Conservation (phyloP, 2,329 filamentous ascomycete species). For the Proliferodiscus dingleyae region DNA sequence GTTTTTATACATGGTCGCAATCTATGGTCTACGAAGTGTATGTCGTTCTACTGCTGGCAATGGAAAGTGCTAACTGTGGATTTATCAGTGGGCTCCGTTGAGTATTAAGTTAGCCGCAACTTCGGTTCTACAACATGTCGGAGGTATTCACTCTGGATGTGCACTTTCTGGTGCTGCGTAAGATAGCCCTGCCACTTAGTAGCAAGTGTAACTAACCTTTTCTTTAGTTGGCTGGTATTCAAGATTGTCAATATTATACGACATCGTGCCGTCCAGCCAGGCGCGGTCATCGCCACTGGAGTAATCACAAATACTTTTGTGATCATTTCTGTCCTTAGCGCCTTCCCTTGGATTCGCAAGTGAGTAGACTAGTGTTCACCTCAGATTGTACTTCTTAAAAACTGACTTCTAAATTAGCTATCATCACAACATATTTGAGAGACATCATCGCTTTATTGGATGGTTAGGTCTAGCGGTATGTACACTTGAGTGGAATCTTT, state of each 20-base stretch:
- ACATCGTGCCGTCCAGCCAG: slow-evolving; percentile 31
- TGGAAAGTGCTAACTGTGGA: slow-evolving; percentile 5
- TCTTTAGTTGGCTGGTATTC: slow-evolving; percentile 35
- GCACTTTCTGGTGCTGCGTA: slow-evolving; percentile 37
- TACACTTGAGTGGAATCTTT: neutral
- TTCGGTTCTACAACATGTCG: slow-evolving; percentile 38
- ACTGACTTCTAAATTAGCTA: slow-evolving; percentile 28
- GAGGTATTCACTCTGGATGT: slow-evolving; percentile 38
- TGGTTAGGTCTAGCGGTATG: slow-evolving; percentile 37
- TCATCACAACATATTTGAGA: slow-evolving; percentile 39
- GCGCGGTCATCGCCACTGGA: slow-evolving; percentile 35
- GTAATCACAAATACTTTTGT: slow-evolving; percentile 36
- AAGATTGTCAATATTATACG: slow-evolving; percentile 36
- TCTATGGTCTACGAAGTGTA: slow-evolving; percentile 36
- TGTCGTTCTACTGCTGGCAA: slow-evolving; percentile 12
- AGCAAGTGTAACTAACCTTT: slow-evolving; percentile 9
- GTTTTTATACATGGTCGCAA: slow-evolving; percentile 34
- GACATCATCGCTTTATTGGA: slow-evolving; percentile 39
- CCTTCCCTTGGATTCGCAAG: slow-evolving; percentile 40
- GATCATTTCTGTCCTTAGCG: slow-evolving; percentile 36
- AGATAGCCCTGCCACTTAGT: slow-evolving; percentile 5
- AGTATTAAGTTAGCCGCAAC: slow-evolving; percentile 34
- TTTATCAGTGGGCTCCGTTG: slow-evolving; percentile 35
- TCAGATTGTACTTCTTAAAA: neutral
- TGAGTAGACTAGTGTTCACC: slow-evolving; percentile 28